A percentile compares a stretch with the other conserved stretches of the same genome.
These are phyloP conservation scores for Paramecium primaurelia DNA, from an alignment of 73 alveolate species.

Conservation along the genomic window DNA sequence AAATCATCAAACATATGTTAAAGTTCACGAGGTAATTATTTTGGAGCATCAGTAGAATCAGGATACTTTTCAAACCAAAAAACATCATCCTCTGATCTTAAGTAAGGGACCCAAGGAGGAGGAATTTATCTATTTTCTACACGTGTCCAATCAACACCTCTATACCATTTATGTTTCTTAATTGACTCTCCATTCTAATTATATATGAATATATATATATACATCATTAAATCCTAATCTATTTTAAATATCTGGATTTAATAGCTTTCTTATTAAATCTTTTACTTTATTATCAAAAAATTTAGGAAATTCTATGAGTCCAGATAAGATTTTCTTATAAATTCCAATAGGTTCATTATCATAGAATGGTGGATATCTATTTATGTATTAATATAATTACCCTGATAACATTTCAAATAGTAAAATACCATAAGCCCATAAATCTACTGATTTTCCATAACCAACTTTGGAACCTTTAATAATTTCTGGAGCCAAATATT, in stretches of 20 bases:
- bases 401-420: conserved; percentile 90
- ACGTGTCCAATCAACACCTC: conserved; percentile 79
- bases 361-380: conserved; percentile 77
- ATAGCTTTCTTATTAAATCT: conserved; percentile 67
- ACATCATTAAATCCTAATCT: conserved; percentile 64
- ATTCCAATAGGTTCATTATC: conserved; percentile 84
- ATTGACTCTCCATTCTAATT: conserved; percentile 70
- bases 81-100: conserved; percentile 74
- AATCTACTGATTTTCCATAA: conserved; percentile 83
- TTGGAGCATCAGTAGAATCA: conserved; percentile 71
- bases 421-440: conserved; percentile 92
- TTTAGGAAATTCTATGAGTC: conserved; percentile 79
- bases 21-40: conserved; percentile 51
- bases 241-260: conserved; percentile 59
- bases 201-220: not conserved
- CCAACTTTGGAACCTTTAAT: conserved; percentile 74
- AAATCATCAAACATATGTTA: conserved; percentile 59
- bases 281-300: conserved; percentile 73
- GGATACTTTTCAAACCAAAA: conserved; percentile 81
- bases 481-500: conserved; percentile 88
- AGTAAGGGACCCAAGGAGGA: conserved; percentile 91
- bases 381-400: not conserved
- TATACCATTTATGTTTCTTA: conserved; percentile 82
- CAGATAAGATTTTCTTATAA: conserved; percentile 80
- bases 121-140: conserved; percentile 75